These are phyloP conservation scores for Nothophytophthora sp. DNA, from an alignment of 352 stramenopile species.

Conservation along the genomic window DNA sequence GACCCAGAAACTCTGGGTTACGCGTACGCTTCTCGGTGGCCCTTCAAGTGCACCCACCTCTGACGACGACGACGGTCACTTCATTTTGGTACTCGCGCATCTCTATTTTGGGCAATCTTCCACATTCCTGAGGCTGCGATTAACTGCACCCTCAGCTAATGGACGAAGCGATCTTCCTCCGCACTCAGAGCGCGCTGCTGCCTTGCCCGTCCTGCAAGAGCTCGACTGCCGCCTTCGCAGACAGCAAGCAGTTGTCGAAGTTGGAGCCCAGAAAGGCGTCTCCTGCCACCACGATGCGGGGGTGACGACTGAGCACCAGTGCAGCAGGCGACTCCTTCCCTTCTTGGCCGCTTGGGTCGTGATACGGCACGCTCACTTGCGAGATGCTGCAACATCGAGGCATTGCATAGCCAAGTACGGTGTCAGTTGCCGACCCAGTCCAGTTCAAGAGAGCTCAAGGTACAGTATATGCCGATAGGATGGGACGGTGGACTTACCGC, in stretches of 20 bases:
- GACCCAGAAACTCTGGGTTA: no score
- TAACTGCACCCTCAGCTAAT: no score
- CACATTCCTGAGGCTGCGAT: no score
- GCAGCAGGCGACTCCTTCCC: constrained; percentile 9
- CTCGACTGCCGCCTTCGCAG: constrained; percentile 44
- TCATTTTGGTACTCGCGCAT: no score
- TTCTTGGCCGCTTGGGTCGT: constrained; percentile 18
- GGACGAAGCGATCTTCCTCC: no score
- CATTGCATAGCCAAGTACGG: background rate
- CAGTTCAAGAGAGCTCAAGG: background rate
- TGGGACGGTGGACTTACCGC: constrained; percentile 38
- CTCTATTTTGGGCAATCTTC: no score
- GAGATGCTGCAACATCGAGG: constrained; percentile 59
- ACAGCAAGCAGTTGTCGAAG: constrained; percentile 75
- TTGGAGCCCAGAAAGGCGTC: constrained; percentile 70
- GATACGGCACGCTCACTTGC: constrained; percentile 54
- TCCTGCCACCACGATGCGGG: constrained; percentile 61
- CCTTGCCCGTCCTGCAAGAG: constrained; percentile 33
- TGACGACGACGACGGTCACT: no score
- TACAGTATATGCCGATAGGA: no score
- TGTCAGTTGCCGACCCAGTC: background rate
- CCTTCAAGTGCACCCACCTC: no score
- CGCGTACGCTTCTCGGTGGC: no score
- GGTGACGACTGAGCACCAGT: constrained; percentile 50
- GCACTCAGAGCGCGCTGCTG: constrained; percentile 42